Evolutionary conservation across 116 monocot species (phyloP).

Genomic region (Zostera marina): DNA sequence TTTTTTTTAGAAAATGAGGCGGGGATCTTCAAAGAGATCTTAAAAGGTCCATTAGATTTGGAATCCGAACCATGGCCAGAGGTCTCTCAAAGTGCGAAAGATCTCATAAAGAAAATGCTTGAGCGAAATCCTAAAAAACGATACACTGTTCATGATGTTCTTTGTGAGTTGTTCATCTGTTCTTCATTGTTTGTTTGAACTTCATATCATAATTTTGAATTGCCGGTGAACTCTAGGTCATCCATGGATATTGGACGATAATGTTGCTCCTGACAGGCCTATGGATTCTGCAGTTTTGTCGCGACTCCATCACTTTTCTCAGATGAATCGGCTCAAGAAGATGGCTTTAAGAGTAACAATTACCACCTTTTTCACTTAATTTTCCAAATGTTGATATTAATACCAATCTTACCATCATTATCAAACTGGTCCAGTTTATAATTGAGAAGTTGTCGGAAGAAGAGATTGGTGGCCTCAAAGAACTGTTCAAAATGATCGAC

Average conservation of each 20-base stretch:
- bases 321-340: constrained; percentile 71
- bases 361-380: no score
- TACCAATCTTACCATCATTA: background rate
- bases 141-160: constrained; percentile 69
- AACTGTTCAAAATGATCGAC: constrained; percentile 37
- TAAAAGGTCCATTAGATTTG: constrained; percentile 72
- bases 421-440: constrained; percentile 22
- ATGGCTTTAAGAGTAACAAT: constrained; percentile 54
- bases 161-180: constrained; percentile 27
- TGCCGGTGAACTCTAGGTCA: constrained; percentile 31
- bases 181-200: background rate
- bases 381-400: background rate
- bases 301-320: constrained; percentile 65
- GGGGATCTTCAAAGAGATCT: constrained; percentile 76
- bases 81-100: constrained; percentile 80
- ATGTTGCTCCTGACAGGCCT: constrained; percentile 60
- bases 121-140: constrained; percentile 46
- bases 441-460: constrained; percentile 58
- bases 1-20: constrained; percentile 63
- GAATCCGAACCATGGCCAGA: constrained; percentile 82
- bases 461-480: constrained; percentile 58
- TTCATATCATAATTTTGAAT: background rate
- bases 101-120: constrained; percentile 70
- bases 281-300: constrained; percentile 65
- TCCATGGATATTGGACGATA: constrained; percentile 81